phyloP scores from a whole-genome alignment of 345 rosid species.

The Aquilaria yunnanensis region DNA sequence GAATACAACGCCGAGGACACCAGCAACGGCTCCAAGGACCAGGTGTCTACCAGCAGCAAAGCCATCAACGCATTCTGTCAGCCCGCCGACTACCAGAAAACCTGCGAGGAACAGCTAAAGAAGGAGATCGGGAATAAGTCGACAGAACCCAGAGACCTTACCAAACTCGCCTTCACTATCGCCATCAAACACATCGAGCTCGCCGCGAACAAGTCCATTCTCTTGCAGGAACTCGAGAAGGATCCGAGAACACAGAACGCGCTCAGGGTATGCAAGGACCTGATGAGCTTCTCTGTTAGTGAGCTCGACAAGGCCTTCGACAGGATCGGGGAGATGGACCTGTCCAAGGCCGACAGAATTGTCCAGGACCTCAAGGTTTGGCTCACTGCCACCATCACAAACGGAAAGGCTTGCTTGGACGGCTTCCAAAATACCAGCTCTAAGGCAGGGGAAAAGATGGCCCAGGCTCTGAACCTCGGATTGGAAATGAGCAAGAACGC shows the following conservation, averaged over 20 bases:
- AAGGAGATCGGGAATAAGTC: conserved; percentile 22
- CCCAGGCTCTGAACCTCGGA: conserved; percentile 2
- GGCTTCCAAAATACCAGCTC: conserved; percentile 48
- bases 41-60: conserved; percentile 36
- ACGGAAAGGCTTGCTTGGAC: conserved; percentile 71
- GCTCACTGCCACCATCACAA: conserved; percentile 70
- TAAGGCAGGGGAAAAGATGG: conserved; percentile 49
- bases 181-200: conserved; percentile 30
- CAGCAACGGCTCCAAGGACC: not conserved
- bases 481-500: conserved; percentile 58
- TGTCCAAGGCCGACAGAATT: conserved; percentile 19
- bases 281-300: conserved; percentile 43
- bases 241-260: conserved; percentile 36
- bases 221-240: conserved; percentile 38
- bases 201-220: conserved; percentile 42
- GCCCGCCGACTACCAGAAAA: conserved; percentile 44
- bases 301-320: conserved; percentile 45
- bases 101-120: conserved; percentile 43
- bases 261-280: conserved; percentile 59
- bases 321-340: conserved; percentile 29
- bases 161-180: conserved; percentile 37
- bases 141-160: conserved; percentile 53
- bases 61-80: conserved; percentile 60
- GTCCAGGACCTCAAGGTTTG: conserved; percentile 46
- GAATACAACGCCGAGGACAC: not conserved